Base-by-base conservation (phyloP, 371 early-diverging fungal genomes). In the Mortierella polycephala region DNA sequence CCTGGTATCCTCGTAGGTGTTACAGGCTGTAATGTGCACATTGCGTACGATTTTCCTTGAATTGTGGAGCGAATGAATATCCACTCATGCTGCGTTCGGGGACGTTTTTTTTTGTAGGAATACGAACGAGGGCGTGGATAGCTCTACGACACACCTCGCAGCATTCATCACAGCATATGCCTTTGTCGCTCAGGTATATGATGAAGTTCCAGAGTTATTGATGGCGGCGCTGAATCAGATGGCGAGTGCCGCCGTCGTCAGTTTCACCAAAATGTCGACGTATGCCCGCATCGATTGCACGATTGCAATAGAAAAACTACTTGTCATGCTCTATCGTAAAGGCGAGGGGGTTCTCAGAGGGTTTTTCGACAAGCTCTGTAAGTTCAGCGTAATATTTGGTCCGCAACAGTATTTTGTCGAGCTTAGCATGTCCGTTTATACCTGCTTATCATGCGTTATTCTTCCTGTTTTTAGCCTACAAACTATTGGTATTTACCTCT, bases 151-250 rank as follows among this genome's bases (percentile, higher is more conserved):
- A 0, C 89, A 91, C 68, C 63, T 91, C 0, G 87, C 91, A 1
- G 83, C 91, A 0, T 91, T 92, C 57, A 83, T 93, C 12, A 84
- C 89, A 51, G 86, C 94, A 0, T 92, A 88, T 47, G 82, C 84
- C 13, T 83, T 81, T 42, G 88, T 93, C 55, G 86, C 84, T 7
- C 69, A 63, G 10, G 86, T 84, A n/a, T 64, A 85, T 11, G 85
- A 85, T 14, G 73, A 55, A 13, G 76, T 91, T 18, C 84, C 87
- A 16, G 57, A 76, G 11, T 74, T 84, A 16, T 74, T 91, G 30
- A 71, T 88, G 69, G 23, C 75, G 0, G 85, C 87, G 3, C 74
- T 92, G 14, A 83, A 84, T 40, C 82, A 75, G 41, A 82, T 87
- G 68, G 81, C 84, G n/a, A 81, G 83, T 40, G 75, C 81, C 6